A percentile compares a stretch with the other conserved stretches of the same genome.
phyloP scores from a whole-genome alignment of 305 asterid genomes.

The Solanum hybrid region DNA sequence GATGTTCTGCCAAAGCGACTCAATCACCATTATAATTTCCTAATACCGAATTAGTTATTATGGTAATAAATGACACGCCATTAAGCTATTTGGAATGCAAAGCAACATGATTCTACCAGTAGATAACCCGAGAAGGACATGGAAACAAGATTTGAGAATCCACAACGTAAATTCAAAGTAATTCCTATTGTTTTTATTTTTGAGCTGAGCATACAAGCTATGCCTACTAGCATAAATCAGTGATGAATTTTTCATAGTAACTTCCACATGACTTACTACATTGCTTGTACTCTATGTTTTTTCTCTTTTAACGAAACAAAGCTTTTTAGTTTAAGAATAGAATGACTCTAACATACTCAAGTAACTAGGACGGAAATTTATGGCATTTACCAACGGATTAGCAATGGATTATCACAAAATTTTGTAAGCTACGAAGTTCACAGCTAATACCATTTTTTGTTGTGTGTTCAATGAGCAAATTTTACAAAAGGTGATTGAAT shows the following conservation, averaged over 20 bases:
- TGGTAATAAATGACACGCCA: not conserved
- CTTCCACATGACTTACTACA: not conserved
- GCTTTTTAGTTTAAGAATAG: not conserved
- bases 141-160: not conserved
- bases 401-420: not conserved
- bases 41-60: not conserved
- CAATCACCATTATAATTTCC: not conserved
- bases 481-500: not conserved
- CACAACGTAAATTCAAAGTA: not conserved
- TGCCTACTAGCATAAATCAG: not conserved
- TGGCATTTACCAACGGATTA: not conserved
- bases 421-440: not conserved
- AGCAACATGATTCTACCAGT: not conserved
- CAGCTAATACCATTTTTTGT: not conserved
- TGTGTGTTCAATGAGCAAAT: not conserved
- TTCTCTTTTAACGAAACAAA: not conserved
- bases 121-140: not conserved
- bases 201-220: not conserved
- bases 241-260: not conserved
- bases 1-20: not conserved
- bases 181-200: no score
- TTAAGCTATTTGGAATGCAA: not conserved
- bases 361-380: not conserved
- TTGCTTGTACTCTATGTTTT: not conserved
- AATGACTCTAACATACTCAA: not conserved